Evolutionary conservation across 331 rosid genomes (phyloP).

Genomic region (Spiraea crenata): DNA sequence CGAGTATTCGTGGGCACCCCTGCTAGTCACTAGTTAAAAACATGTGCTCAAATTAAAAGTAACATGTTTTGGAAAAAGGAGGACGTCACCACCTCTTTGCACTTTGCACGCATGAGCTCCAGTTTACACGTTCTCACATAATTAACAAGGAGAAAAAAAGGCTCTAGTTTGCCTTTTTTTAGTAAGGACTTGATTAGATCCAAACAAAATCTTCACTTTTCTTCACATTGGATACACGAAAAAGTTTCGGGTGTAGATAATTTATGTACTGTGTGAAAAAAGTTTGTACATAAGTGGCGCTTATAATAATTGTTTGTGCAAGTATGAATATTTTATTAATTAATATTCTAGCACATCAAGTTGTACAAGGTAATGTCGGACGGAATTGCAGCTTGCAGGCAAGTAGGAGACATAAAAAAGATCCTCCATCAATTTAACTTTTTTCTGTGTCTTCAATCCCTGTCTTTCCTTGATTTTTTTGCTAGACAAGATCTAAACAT

Average conservation of each 20-base stretch:
- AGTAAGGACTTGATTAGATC: background rate
- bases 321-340: background rate
- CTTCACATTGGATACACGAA: too few species aligned
- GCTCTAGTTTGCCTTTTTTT: background rate
- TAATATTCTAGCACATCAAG: background rate
- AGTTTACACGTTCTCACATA: conserved; percentile 6
- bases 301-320: background rate
- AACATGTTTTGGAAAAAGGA: background rate
- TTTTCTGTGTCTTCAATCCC: conserved; percentile 21
- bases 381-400: conserved; percentile 62
- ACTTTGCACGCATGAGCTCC: background rate
- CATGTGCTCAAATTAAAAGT: background rate
- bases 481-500: conserved; percentile 50
- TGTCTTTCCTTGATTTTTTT: conserved; percentile 23
- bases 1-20: too few species aligned
- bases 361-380: conserved; percentile 12
- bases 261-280: too few species aligned
- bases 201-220: too few species aligned
- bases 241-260: too few species aligned
- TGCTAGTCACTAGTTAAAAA: too few species aligned
- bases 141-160: background rate
- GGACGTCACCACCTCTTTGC: background rate
- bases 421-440: conserved; percentile 29
- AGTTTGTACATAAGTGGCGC: background rate
- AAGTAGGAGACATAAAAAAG: conserved; percentile 55